phyloP scores from a whole-genome alignment of 2,329 filamentous ascomycete species.

The Fusarium albosuccineum region DNA sequence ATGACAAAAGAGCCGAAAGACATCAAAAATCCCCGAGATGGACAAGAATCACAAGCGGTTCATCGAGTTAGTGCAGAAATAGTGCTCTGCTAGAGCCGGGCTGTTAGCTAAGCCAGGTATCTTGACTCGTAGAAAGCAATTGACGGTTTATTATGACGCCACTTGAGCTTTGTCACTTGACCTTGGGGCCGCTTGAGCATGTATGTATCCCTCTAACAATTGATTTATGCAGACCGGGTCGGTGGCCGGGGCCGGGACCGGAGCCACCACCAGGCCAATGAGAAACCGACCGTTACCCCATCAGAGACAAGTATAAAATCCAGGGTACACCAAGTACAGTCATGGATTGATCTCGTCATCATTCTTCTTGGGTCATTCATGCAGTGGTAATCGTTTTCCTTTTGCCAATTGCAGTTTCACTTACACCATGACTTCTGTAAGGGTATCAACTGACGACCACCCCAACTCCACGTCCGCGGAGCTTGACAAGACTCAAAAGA shows the following conservation, averaged over 20 bases:
- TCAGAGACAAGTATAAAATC: not conserved
- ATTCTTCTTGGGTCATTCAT: not conserved
- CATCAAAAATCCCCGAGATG: no score
- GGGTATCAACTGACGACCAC: not conserved
- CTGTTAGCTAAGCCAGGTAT: no score
- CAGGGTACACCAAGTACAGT: not conserved
- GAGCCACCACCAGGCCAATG: not conserved
- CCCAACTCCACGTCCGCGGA: not conserved
- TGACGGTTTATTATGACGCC: no score
- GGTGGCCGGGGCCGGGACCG: not conserved
- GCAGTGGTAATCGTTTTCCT: no score
- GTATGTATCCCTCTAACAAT: no score
- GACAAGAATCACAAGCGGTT: no score
- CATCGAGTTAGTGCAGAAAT: no score
- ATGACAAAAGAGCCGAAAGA: no score
- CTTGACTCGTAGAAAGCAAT: no score
- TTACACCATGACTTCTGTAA: not conserved
- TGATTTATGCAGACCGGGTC: not conserved
- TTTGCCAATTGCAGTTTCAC: not conserved
- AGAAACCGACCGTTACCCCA: not conserved
- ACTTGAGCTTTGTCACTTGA: no score
- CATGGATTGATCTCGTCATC: conserved; percentile 9
- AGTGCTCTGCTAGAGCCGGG: no score
- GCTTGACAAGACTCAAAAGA: conserved; percentile 1
- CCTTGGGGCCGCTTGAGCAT: no score